A percentile compares a stretch with the other conserved stretches of the same genome.
These are phyloP conservation scores for Lachancea dasiensis DNA, from an alignment of 805 yeast genomes.

Conservation along the genomic window DNA sequence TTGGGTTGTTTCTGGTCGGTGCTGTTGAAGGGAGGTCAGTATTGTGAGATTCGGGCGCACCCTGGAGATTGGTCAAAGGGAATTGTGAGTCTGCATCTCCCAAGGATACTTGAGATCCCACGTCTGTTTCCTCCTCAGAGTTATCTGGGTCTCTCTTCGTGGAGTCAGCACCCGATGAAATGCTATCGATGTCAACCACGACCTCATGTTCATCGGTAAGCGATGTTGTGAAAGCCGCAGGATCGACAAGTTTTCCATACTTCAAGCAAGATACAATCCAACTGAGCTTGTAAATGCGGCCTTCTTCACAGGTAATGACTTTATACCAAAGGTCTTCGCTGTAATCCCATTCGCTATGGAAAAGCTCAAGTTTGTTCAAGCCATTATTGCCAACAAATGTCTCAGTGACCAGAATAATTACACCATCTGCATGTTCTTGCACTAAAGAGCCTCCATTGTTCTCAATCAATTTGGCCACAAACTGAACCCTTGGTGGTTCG, in stretches of 20 bases:
- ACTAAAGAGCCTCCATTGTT: conserved; percentile 21
- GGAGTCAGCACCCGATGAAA: conserved; percentile 2
- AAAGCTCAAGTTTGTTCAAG: conserved; percentile 15
- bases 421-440: conserved; percentile 1
- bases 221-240: background rate
- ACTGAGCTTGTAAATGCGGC: conserved; percentile 15
- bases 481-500: conserved; percentile 9
- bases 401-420: conserved; percentile 22
- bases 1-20: conserved; percentile 7
- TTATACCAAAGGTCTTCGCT: conserved; percentile 9
- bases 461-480: conserved; percentile 15
- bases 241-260: conserved; percentile 3
- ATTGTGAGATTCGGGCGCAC: background rate
- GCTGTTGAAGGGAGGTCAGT: background rate
- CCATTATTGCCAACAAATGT: conserved; percentile 17
- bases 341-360: conserved; percentile 21
- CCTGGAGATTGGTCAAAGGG: too few species aligned
- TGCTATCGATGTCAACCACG: conserved; percentile 2
- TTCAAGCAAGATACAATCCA: conserved; percentile 20
- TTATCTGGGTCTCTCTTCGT: background rate
- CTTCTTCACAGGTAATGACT: conserved; percentile 1
- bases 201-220: background rate
- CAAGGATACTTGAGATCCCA: background rate
- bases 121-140: conserved; percentile 5
- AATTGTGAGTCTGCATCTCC: too few species aligned